Base-by-base conservation (phyloP, 2,329 filamentous ascomycete genomes). In the Penicillium sp. region DNA sequence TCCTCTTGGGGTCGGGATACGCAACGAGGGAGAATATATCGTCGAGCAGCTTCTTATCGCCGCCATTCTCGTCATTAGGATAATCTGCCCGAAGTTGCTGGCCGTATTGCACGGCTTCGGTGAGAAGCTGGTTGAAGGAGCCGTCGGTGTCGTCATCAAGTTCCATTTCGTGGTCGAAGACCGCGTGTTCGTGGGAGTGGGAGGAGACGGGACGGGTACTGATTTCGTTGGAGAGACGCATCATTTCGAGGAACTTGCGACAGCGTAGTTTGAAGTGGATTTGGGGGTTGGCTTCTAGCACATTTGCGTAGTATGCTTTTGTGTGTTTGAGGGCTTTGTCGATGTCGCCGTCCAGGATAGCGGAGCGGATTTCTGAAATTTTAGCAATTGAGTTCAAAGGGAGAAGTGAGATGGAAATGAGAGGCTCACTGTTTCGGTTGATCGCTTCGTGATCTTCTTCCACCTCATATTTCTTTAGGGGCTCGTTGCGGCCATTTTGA, bases 181-280 rank as follows among this genome's bases (percentile, higher is more conserved):
- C 75, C 32, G 74, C 75, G 22, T 73, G 65, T 36, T 76, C 75
- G 47, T 82, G 77, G 10, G 75, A 50, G n/a, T 62, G 56, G 6
- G 68, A 77, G 7, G 68, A 65, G 69, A 70, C 63, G 31, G 65
- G 51, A 47, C 68, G 68, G 29, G 71, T 59, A 64, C 74, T 64
- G 16, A 89, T 73, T 62, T 92, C 88, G 2, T 87, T 86, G 34
- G 86, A 87, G 54, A 83, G 84, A 39, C 89, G 84, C 65, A 96
- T 91, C 88, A 99, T 93, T 73, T 99, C 94, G 57, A 97, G 88
- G 71, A 97, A 97, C 70, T 94, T 95, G 56, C 92, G 86, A 69
- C 92, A 97, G 62, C 88, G 86, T 46, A 99, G 79, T 54, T 87
- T 89, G 75, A 99, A 97, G 69, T 92, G 87, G 14, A 97, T 91